Base-by-base conservation (phyloP, 2,329 filamentous ascomycete genomes). In the Truncatella angustata region DNA sequence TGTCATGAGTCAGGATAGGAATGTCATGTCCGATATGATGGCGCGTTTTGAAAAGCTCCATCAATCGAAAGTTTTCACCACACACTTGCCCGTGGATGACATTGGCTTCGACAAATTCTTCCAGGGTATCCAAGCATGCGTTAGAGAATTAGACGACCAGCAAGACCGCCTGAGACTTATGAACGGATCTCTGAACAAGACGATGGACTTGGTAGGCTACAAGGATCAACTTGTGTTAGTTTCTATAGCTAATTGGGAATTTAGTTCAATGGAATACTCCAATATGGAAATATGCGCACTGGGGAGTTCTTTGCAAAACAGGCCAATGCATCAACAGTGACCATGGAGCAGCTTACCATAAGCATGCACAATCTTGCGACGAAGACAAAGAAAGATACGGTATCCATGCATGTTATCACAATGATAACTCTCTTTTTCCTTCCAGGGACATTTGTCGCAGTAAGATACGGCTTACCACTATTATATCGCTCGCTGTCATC, bases 351-450 rank as follows among this genome's bases (percentile, higher is more conserved):
- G 30, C 12, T 32, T 6, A 32, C 28, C 6, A 12, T 32, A 32
- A 75, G n/a, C n/a, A 77, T 79, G 30, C 75, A 75, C 1, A 63
- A 73, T 28, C 12, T 32, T 6, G 12, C 28, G 12, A 12, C 12
- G 12, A 75, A 77, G 40, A 72, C 70, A 49, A 72, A 75, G 26
- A 74, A 77, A 53, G 54, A 54, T 20, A 54, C 54, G 11, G 45
- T 50, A 11, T 54, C 54, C 12, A 56, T 56, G 52, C 52, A 54
- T 35, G 28, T 56, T 34, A 54, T 54, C 40, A 54, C 54, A 1
- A 21, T 54, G 6, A 42, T 56, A 11, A 56, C 54, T 2, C 45
- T 56, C 1, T 30, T 56, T 10, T 56, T 56, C 23, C 34, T 56
- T 6, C 54, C 54, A 1, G 54, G 48, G 14, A 56, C 52, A n/a